Evolutionary conservation across 352 stramenopile species (phyloP).

Genomic region (Elongisporangium anandrum): DNA sequence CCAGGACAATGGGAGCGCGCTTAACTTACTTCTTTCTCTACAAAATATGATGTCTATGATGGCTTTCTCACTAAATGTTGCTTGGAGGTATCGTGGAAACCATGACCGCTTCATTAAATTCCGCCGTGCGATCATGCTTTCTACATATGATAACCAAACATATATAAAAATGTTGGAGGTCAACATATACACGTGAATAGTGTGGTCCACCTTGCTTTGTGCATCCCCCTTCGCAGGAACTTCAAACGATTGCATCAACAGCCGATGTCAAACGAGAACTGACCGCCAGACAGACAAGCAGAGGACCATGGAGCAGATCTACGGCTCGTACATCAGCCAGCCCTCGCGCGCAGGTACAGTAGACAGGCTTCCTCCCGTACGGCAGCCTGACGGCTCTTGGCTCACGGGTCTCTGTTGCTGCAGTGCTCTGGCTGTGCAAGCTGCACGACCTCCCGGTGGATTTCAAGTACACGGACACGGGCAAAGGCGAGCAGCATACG

Average conservation of each 20-base stretch:
- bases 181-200: background rate
- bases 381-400: background rate
- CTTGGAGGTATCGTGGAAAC: too few species aligned
- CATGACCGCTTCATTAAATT: too few species aligned
- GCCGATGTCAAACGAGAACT: background rate
- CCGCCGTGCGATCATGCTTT: background rate
- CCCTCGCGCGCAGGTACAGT: conserved; percentile 43
- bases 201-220: background rate
- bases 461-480: conserved; percentile 49
- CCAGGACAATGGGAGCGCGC: too few species aligned
- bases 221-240: background rate
- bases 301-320: conserved; percentile 56
- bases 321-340: conserved; percentile 58
- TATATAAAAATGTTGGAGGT: too few species aligned
- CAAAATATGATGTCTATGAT: too few species aligned
- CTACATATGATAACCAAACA: background rate
- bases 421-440: conserved; percentile 72
- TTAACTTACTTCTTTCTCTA: too few species aligned
- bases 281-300: conserved; percentile 2
- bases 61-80: too few species aligned
- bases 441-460: conserved; percentile 55
- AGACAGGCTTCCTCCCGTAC: background rate
- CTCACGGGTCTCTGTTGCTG: background rate
- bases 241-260: conserved; percentile 30
- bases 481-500: conserved; percentile 48